Conservation (phyloP, 1,284 basidiomycete species). For the Fomitiporia mediterranea region DNA sequence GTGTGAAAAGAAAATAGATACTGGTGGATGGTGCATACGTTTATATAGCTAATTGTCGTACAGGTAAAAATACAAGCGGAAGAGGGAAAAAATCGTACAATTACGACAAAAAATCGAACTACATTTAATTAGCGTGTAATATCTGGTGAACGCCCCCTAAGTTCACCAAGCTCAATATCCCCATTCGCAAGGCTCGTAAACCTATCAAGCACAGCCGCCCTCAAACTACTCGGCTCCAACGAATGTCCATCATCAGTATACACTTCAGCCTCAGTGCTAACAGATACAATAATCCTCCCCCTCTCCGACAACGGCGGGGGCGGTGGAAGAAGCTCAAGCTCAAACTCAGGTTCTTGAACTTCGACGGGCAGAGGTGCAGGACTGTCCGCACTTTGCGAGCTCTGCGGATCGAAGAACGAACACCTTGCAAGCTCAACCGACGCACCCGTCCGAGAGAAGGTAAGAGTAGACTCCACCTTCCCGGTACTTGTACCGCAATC, state of each 20-base stretch:
- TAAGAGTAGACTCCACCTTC: not conserved
- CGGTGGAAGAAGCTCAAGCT: no score
- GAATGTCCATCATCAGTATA: not conserved
- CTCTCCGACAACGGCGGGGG: not conserved
- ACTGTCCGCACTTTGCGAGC: no score
- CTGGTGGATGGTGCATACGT: no score
- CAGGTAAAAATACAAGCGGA: no score
- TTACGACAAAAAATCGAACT: no score
- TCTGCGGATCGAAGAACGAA: no score
- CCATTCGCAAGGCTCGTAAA: not conserved
- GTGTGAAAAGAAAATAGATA: no score
- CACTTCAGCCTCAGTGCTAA: not conserved
- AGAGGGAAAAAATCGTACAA: no score
- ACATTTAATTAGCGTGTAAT: not conserved
- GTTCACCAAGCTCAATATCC: not conserved
- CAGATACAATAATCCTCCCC: not conserved
- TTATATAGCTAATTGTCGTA: no score
- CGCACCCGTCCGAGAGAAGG: not conserved
- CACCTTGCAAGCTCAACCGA: not conserved
- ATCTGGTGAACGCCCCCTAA: not conserved
- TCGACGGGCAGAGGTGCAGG: no score
- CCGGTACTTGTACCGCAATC: no score
- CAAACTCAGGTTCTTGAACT: no score
- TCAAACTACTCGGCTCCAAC: conserved; percentile 2
- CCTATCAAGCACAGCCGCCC: not conserved